phyloP scores from a whole-genome alignment of 352 stramenopile genomes.

The Globisporangium canariense region DNA sequence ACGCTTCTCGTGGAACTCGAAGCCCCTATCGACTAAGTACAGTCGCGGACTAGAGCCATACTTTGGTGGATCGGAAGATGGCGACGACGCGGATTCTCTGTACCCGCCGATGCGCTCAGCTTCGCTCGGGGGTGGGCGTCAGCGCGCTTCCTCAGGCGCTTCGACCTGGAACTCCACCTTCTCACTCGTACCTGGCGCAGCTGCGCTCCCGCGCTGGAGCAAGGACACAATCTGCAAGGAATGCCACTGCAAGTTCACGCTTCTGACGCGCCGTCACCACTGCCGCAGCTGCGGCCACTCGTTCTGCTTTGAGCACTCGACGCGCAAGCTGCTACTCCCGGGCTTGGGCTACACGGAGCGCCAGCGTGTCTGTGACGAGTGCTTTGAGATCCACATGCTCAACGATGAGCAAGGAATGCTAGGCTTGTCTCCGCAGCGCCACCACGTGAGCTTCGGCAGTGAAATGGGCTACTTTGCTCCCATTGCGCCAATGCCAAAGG shows the following conservation, averaged over 20 bases:
- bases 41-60: slow-evolving; percentile 11
- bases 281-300: slow-evolving; percentile 80
- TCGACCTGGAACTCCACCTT: slow-evolving; percentile 22
- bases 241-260: slow-evolving; percentile 66
- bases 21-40: slow-evolving; percentile 7
- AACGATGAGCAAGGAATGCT: slow-evolving; percentile 21
- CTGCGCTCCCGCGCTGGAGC: slow-evolving; percentile 49
- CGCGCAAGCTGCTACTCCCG: slow-evolving; percentile 57
- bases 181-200: slow-evolving; percentile 20
- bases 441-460: slow-evolving; percentile 15
- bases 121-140: slow-evolving; percentile 16
- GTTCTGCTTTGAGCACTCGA: slow-evolving; percentile 86
- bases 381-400: slow-evolving; percentile 63
- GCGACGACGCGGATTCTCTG: slow-evolving; percentile 11
- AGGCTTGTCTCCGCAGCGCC: slow-evolving; percentile 15
- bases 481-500: slow-evolving; percentile 17
- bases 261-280: slow-evolving; percentile 76
- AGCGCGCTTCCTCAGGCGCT: slow-evolving; percentile 28
- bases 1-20: slow-evolving; percentile 15
- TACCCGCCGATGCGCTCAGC: slow-evolving; percentile 9
- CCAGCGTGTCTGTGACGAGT: slow-evolving; percentile 82
- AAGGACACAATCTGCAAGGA: slow-evolving; percentile 64
- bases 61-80: slow-evolving; percentile 16
- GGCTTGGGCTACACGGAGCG: slow-evolving; percentile 67
- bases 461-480: slow-evolving; percentile 6